Percentiles rank a stretch among this genome's conserved stretches.
Evolutionary conservation across 345 rosid species (phyloP).

Genomic region (Lumnitzera littorea): DNA sequence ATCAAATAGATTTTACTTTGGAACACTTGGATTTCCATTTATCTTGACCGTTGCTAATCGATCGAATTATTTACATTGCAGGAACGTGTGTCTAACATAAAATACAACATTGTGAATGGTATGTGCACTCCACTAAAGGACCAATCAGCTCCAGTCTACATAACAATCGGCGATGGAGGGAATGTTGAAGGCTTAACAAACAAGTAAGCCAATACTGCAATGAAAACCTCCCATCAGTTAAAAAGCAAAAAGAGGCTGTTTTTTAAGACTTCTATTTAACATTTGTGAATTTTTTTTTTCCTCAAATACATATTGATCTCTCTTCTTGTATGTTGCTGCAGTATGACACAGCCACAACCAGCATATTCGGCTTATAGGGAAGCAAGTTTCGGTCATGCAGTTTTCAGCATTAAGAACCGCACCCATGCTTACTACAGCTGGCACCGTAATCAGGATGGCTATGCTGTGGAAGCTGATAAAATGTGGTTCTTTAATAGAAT

Average conservation of each 20-base stretch:
- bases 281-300: no score
- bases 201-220: conserved; percentile 31
- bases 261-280: background rate
- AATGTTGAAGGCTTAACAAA: conserved; percentile 76
- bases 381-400: conserved; percentile 90
- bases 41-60: background rate
- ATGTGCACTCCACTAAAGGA: conserved; percentile 47
- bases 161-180: conserved; percentile 88
- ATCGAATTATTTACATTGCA: conserved; percentile 11
- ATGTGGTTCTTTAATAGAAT: conserved; percentile 78
- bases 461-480: conserved; percentile 64
- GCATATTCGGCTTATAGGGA: conserved; percentile 82
- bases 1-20: background rate
- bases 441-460: conserved; percentile 88
- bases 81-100: conserved; percentile 81
- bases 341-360: conserved; percentile 92
- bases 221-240: no score
- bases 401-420: conserved; percentile 67
- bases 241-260: no score
- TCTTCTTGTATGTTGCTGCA: conserved; percentile 19
- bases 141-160: conserved; percentile 70
- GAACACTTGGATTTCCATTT: background rate
- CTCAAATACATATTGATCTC: background rate
- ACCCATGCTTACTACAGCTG: conserved; percentile 75
- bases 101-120: conserved; percentile 62